A percentile compares a stretch with the other conserved stretches of the same genome.
Evolutionary conservation across 2,329 filamentous ascomycete genomes (phyloP).

Genomic region (Emericellopsis cladophorae): DNA sequence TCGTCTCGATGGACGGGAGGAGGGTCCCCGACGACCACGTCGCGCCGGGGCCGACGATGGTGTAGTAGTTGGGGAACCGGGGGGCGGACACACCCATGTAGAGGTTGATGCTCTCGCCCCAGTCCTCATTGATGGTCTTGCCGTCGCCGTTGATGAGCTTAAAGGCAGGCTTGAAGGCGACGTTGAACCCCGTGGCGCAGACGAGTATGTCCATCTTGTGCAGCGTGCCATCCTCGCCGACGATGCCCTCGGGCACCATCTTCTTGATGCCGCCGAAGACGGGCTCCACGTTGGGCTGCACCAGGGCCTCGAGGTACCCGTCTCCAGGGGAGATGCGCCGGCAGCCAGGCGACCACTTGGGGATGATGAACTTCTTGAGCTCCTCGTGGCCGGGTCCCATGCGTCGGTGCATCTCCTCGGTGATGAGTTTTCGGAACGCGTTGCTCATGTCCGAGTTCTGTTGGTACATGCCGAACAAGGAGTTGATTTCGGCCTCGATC

Average conservation of each 20-base stretch:
- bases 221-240: conserved; percentile 13
- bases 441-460: conserved; percentile 25
- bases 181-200: conserved; percentile 27
- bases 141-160: conserved; percentile 19
- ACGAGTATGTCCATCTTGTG: conserved; percentile 18
- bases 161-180: conserved; percentile 27
- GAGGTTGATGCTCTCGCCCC: conserved; percentile 27
- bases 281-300: conserved; percentile 28
- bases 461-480: conserved; percentile 26
- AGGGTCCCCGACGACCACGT: conserved; percentile 30
- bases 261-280: conserved; percentile 23
- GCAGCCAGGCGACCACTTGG: conserved; percentile 29
- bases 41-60: conserved; percentile 21
- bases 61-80: conserved; percentile 31
- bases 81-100: conserved; percentile 32
- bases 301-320: conserved; percentile 27
- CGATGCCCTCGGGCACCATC: conserved; percentile 18
- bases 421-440: conserved; percentile 23
- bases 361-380: conserved; percentile 25
- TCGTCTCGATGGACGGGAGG: conserved; percentile 29
- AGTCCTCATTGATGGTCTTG: conserved; percentile 27
- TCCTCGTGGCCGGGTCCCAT: conserved; percentile 26
- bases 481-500: conserved; percentile 28
- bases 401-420: conserved; percentile 26
- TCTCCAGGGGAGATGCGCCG: conserved; percentile 26